Conservation (phyloP, 2,329 filamentous ascomycete species). For the Calonectria hawksworthii region DNA sequence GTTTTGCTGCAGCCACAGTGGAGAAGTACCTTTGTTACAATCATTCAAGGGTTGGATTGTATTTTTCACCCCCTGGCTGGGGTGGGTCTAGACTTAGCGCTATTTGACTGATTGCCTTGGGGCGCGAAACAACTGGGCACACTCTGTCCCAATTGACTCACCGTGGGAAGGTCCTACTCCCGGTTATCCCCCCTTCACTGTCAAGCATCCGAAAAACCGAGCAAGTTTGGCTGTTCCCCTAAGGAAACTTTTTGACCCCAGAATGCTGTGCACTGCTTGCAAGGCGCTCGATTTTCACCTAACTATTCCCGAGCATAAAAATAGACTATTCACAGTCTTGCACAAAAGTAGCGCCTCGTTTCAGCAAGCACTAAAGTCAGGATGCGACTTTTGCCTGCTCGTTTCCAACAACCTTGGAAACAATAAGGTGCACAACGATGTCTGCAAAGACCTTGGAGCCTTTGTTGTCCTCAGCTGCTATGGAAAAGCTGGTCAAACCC, state of each 20-base stretch:
- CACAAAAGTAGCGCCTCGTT: slow-evolving; percentile 2
- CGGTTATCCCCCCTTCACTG: too few relatives aligned
- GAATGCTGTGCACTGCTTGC: slow-evolving; percentile 8
- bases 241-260: background rate
- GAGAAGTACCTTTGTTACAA: too few relatives aligned
- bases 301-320: background rate
- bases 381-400: slow-evolving; percentile 12
- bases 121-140: too few relatives aligned
- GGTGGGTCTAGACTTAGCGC: too few relatives aligned
- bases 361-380: background rate
- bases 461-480: background rate
- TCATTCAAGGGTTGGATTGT: too few relatives aligned
- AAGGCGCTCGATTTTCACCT: background rate
- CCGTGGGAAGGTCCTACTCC: too few relatives aligned
- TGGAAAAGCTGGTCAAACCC: background rate
- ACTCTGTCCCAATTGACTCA: too few relatives aligned
- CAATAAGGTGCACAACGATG: background rate
- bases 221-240: background rate
- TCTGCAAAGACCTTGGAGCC: background rate
- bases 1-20: too few relatives aligned
- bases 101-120: too few relatives aligned
- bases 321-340: background rate
- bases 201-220: too few relatives aligned
- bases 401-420: background rate
- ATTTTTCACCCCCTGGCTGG: too few relatives aligned